These are phyloP conservation scores for Tilletia caries DNA, from an alignment of 1,284 basidiomycete genomes.

Conservation along the genomic window DNA sequence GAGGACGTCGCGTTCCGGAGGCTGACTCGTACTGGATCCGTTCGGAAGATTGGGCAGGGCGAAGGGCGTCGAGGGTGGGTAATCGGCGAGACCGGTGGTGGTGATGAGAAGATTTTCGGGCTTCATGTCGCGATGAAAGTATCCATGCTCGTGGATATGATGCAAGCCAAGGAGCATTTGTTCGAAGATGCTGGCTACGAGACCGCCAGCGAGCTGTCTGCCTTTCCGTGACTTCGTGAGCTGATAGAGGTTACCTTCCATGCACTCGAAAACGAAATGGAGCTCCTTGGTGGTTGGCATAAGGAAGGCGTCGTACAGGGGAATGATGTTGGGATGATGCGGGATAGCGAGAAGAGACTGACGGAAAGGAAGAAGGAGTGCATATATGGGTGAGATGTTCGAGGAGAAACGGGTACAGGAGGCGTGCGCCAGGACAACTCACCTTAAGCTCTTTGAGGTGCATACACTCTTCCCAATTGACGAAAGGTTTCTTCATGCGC, in stretches of 20 bases:
- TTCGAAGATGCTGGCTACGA: slow-evolving; percentile 88
- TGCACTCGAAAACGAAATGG: slow-evolving; percentile 99
- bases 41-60: slow-evolving; percentile 31
- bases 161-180: slow-evolving; percentile 86
- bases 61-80: slow-evolving; percentile 59
- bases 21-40: background rate
- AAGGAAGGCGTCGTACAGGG: slow-evolving; percentile 97
- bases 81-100: slow-evolving; percentile 94
- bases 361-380: background rate
- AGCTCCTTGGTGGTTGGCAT: slow-evolving; percentile 88
- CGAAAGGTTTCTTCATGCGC: slow-evolving; percentile 95
- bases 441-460: slow-evolving; percentile 95
- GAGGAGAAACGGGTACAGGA: background rate
- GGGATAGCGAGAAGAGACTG: slow-evolving; percentile 91
- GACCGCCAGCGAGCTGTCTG: slow-evolving; percentile 85
- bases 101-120: slow-evolving; percentile 99
- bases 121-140: slow-evolving; percentile 99
- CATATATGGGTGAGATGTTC: too few species aligned
- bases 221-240: slow-evolving; percentile 96
- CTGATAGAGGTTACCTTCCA: slow-evolving; percentile 99
- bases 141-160: slow-evolving; percentile 87
- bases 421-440: slow-evolving; percentile 34
- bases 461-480: slow-evolving; percentile 94
- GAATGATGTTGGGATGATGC: slow-evolving; percentile 94
- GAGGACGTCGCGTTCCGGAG: slow-evolving; percentile 80